phyloP scores from a whole-genome alignment of 2,329 filamentous ascomycete species.

The Colletotrichum sojae region DNA sequence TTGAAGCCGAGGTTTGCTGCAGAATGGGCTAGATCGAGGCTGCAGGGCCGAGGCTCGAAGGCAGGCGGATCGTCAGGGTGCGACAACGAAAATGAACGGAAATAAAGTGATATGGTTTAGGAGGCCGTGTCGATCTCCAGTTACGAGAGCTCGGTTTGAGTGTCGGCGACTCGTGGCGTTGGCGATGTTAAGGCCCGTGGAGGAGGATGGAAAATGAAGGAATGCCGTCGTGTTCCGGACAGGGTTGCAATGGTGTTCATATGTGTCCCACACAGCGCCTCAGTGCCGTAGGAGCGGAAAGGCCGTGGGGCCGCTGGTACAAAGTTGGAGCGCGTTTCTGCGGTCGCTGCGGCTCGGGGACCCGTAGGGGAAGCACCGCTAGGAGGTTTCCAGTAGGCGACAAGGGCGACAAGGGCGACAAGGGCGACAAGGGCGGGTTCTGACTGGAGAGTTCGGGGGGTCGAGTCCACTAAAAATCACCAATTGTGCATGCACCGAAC shows the following conservation, averaged over 20 bases:
- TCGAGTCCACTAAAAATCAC: conserved; percentile 37
- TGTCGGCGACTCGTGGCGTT: conserved; percentile 17
- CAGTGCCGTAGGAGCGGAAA: conserved; percentile 19
- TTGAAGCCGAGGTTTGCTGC: conserved; percentile 38
- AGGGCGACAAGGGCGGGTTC: conserved; percentile 24
- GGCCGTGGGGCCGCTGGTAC: conserved; percentile 38
- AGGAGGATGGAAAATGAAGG: conserved; percentile 38
- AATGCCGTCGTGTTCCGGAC: conserved; percentile 40
- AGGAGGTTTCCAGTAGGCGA: conserved; percentile 14
- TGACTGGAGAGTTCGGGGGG: conserved; percentile 35
- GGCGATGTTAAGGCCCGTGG: conserved; percentile 28
- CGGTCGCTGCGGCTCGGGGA: conserved; percentile 17
- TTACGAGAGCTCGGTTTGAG: conserved; percentile 1
- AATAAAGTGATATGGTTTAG: not conserved
- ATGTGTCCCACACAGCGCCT: conserved; percentile 35
- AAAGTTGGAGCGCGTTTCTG: conserved; percentile 30
- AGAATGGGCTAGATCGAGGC: conserved; percentile 28
- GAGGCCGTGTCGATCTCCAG: conserved; percentile 15
- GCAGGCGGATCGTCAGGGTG: conserved; percentile 27
- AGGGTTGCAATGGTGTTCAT: conserved; percentile 42
- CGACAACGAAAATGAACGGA: conserved; percentile 2
- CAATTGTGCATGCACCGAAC: conserved; percentile 36
- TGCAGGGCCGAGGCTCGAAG: conserved; percentile 30
- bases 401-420: conserved; percentile 19
- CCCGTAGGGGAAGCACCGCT: conserved; percentile 30